A percentile compares a stretch with the other conserved stretches of the same genome.
Conservation (phyloP, 192 early-diverging fungal genomes). For the Phlyctochytrium planicorne region DNA sequence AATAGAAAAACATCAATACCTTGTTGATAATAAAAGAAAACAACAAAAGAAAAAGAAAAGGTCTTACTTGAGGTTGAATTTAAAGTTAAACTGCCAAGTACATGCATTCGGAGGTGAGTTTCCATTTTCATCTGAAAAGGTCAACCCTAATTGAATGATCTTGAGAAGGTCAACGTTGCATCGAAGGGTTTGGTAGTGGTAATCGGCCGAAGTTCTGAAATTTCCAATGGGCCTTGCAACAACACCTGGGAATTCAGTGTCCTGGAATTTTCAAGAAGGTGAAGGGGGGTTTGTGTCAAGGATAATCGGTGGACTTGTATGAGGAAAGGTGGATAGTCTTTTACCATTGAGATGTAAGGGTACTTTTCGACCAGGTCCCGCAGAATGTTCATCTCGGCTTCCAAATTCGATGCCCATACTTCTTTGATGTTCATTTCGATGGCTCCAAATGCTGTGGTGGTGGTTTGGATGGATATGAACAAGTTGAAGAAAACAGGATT, state of each 20-base stretch:
- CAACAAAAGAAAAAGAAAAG: neutral
- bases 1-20: slow-evolving; percentile 12
- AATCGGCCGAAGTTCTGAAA: slow-evolving; percentile 93
- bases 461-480: too few relatives aligned
- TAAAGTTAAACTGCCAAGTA: slow-evolving; percentile 99
- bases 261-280: slow-evolving; percentile 42
- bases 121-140: slow-evolving; percentile 86
- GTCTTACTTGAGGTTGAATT: slow-evolving; percentile 80
- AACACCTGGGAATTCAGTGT: slow-evolving; percentile 99
- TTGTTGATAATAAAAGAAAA: neutral
- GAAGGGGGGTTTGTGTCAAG: neutral
- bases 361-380: slow-evolving; percentile 87
- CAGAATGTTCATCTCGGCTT: slow-evolving; percentile 86
- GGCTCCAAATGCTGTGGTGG: neutral
- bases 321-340: neutral
- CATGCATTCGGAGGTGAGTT: slow-evolving; percentile 79
- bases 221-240: slow-evolving; percentile 97
- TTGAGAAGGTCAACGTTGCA: slow-evolving; percentile 97
- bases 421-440: slow-evolving; percentile 28
- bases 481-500: too few relatives aligned
- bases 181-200: slow-evolving; percentile 96
- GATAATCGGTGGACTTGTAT: neutral
- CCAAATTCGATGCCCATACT: slow-evolving; percentile 89
- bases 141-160: slow-evolving; percentile 98
- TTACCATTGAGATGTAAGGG: slow-evolving; percentile 95